A percentile compares a stretch with the other conserved stretches of the same genome.
Conservation (phyloP, 2,329 filamentous ascomycete species). For the Colletotrichum magnum region DNA sequence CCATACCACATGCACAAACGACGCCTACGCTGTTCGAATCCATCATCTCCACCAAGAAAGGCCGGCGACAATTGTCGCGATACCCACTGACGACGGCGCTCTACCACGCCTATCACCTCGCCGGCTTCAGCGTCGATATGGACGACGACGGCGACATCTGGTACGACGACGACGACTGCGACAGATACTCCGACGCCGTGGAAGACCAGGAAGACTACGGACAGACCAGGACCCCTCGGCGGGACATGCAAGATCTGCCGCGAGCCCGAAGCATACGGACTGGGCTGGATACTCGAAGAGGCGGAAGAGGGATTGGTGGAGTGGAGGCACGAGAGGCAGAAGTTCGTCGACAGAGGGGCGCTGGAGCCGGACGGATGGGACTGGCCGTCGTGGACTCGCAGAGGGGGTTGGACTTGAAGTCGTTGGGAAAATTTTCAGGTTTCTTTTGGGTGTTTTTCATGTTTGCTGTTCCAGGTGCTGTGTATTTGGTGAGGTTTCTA, state of each 20-base stretch:
- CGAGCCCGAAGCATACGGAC: neutral
- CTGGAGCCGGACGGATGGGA: neutral
- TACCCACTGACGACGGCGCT: constrained; percentile 15
- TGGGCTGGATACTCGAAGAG: neutral
- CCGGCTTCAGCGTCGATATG: constrained; percentile 35
- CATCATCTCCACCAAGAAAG: neutral
- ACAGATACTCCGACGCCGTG: constrained; percentile 36
- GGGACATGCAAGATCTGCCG: neutral
- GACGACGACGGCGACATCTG: constrained; percentile 38
- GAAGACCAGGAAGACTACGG: neutral
- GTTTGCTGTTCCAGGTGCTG: too few relatives aligned
- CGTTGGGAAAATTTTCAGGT: neutral
- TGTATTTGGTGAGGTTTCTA: too few relatives aligned
- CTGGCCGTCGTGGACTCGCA: neutral
- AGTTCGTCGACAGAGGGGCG: neutral
- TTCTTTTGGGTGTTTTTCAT: neutral
- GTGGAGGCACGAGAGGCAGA: neutral
- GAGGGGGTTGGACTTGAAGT: neutral
- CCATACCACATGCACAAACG: too few relatives aligned
- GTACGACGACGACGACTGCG: constrained; percentile 40
- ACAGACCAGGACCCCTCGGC: neutral
- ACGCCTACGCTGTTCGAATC: neutral
- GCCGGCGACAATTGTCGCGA: neutral
- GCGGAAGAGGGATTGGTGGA: neutral
- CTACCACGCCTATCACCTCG: constrained; percentile 31